Conservation (phyloP, 2,329 filamentous ascomycete genomes). For the Claviceps arundinis region DNA sequence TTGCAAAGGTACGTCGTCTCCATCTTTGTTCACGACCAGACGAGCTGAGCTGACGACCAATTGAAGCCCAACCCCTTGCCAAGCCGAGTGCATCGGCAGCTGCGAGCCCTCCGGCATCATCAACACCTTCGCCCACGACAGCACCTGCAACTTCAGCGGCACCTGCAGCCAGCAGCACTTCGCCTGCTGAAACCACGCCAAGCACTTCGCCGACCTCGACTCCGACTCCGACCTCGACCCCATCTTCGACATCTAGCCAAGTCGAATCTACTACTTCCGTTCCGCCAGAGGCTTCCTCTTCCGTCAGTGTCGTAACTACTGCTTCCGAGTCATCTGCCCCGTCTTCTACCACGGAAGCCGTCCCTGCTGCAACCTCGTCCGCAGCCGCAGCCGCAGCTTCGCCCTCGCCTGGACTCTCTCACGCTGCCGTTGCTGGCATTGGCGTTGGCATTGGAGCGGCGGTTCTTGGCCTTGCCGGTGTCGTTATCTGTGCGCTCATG, state of each 20-base stretch:
- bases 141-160: not conserved
- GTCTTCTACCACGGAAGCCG: conserved; percentile 1
- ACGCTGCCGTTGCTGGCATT: conserved; percentile 35
- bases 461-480: conserved; percentile 24
- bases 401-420: conserved; percentile 20
- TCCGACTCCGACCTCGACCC: not conserved
- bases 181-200: not conserved
- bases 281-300: not conserved
- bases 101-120: not conserved
- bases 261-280: not conserved
- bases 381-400: conserved; percentile 2
- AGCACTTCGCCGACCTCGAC: not conserved
- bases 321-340: conserved; percentile 4
- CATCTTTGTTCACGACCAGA: not conserved
- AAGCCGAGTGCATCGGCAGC: not conserved
- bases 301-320: conserved; percentile 2
- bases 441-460: conserved; percentile 31
- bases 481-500: conserved; percentile 27
- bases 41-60: not conserved
- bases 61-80: not conserved
- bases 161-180: not conserved
- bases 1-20: conserved; percentile 12
- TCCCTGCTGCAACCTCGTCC: conserved; percentile 6
- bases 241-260: not conserved
- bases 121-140: not conserved